Evolutionary conservation across 495 filamentous ascomycete genomes (phyloP).

Genomic region (Penicillium soppii): DNA sequence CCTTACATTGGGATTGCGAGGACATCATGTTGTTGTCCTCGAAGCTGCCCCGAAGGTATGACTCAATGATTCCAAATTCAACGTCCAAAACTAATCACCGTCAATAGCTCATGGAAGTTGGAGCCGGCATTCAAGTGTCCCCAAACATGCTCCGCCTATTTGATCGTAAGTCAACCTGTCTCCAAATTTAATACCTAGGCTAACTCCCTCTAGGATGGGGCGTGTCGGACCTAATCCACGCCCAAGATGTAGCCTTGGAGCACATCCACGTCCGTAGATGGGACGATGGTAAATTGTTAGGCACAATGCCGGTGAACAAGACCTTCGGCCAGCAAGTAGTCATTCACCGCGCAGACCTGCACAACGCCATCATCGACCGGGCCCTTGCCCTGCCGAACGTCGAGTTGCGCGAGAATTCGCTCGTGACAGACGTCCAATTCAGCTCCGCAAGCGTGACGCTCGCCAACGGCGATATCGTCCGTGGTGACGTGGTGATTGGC

Average conservation of each 20-base stretch:
- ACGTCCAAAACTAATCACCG: slow-evolving; percentile 2
- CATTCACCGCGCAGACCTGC: slow-evolving; percentile 46
- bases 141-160: slow-evolving; percentile 75
- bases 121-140: slow-evolving; percentile 77
- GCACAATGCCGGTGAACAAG: slow-evolving; percentile 41
- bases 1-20: slow-evolving; percentile 57
- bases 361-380: slow-evolving; percentile 39
- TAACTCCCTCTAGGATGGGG: slow-evolving; percentile 35
- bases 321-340: slow-evolving; percentile 42
- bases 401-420: slow-evolving; percentile 33
- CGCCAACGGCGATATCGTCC: slow-evolving; percentile 30
- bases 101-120: slow-evolving; percentile 56
- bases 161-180: slow-evolving; percentile 42
- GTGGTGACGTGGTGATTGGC: slow-evolving; percentile 42
- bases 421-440: slow-evolving; percentile 33
- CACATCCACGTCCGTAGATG: slow-evolving; percentile 45
- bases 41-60: slow-evolving; percentile 40
- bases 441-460: slow-evolving; percentile 33
- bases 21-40: slow-evolving; percentile 38
- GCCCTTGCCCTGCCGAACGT: slow-evolving; percentile 38
- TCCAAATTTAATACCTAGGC: not conserved
- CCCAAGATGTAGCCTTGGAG: slow-evolving; percentile 39
- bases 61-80: not conserved
- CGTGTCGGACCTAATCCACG: slow-evolving; percentile 38
- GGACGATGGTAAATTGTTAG: slow-evolving; percentile 39